Evolutionary conservation across 345 rosid genomes (phyloP).

Genomic region (Euphorbia peplus): DNA sequence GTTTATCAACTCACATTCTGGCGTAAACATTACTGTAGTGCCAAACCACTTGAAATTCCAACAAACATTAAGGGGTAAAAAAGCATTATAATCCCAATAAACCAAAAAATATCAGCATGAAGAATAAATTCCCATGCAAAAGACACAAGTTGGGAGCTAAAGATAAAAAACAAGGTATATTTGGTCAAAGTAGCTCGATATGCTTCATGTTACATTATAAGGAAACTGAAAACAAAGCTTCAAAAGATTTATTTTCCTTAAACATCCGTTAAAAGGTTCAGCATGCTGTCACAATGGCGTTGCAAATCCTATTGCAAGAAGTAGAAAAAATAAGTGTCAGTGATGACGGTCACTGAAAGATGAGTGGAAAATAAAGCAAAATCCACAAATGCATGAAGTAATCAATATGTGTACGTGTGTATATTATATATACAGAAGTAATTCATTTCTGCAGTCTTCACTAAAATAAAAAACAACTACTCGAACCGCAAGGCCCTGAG

Average conservation of each 20-base stretch:
- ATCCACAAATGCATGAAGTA: not conserved
- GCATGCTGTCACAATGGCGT: constrained; percentile 77
- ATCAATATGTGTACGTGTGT: no score
- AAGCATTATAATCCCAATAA: not conserved
- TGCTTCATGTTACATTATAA: constrained; percentile 14
- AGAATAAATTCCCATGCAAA: not conserved
- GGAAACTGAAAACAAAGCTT: constrained; percentile 12
- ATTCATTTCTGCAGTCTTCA: not conserved
- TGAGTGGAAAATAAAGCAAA: not conserved
- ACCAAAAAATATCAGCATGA: not conserved
- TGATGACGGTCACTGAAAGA: constrained; percentile 9
- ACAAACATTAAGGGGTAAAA: not conserved
- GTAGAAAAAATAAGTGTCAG: constrained; percentile 37
- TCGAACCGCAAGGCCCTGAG: not conserved
- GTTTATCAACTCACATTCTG: not conserved
- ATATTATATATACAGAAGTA: not conserved
- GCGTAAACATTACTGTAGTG: not conserved
- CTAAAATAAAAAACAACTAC: not conserved
- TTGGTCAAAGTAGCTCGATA: constrained; percentile 11
- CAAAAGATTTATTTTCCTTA: constrained; percentile 23
- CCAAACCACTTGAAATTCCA: not conserved
- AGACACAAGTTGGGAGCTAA: not conserved
- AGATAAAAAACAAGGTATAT: not conserved
- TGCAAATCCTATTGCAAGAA: constrained; percentile 67
- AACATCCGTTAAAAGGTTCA: constrained; percentile 40